Evolutionary conservation across 495 filamentous ascomycete genomes (phyloP), one percentile per base, ranked within the genome.

Genomic region (Aspergillus egyptiacus): DNA sequence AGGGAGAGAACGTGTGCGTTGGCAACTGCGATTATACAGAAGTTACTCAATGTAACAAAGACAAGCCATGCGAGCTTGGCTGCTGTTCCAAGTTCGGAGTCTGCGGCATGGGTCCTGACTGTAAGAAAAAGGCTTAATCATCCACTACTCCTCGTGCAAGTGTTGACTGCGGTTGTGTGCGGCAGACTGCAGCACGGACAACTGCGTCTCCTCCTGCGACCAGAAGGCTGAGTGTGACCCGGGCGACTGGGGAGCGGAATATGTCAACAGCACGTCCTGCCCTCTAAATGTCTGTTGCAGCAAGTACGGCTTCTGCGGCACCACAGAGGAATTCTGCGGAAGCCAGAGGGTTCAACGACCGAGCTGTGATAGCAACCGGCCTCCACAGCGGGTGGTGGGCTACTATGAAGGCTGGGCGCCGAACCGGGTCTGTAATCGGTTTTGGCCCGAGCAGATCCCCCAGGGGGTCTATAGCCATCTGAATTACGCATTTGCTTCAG

Each of bases 401-500:
- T 67, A 65, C 46, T 67, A 67, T 34, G 53, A 63, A 22, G 36
- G 36, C 6, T 63, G 61, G 60, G 11, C 44, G 1, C 3, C 28
- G 0, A 38, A 18, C 0, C 44, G 61, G 0, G n/a, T 22, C 0
- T 67, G 63, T 39, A 22, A 55, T 1, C 17, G 1, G 0, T 42
- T 59, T n/a, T 19, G 15, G 0, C 65, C 65, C 0, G 56, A 59
- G 35, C 27, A 46, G 10, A 54, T 68, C 6, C 41, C 44, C 1
- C 9, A 34, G 17, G 33, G 42, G 8, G 39, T 30, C 3, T 63
- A 57, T 45, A 76, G 71, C 5, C 73, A 79, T 53, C 45, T 80
- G 6, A 65, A 67, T 55, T 70, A 65, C 36, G 69, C 76, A 0
- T 80, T 78, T 54, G 66, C 64, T 0, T 48, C 40, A 22, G 62